Evolutionary conservation across 768 basidiomycete genomes (phyloP).

Genomic region (Termitomyces titanicus): DNA sequence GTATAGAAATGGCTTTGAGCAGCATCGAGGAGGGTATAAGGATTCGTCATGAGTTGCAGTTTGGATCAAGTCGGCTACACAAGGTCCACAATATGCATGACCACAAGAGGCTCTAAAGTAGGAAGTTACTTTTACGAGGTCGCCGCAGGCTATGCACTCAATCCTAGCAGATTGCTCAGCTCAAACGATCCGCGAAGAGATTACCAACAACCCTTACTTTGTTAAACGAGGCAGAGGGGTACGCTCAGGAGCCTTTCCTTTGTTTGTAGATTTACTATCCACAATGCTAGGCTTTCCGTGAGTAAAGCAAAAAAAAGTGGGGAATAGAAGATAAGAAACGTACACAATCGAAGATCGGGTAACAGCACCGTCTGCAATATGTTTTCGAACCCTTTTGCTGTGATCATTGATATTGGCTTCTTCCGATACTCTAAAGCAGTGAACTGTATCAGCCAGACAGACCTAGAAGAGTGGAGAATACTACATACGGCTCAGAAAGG

Average conservation of each 20-base stretch:
- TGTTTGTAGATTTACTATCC: neutral
- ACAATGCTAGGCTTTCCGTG: neutral
- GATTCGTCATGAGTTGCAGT: conserved; percentile 35
- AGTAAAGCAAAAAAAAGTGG: neutral
- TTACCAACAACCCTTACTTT: neutral
- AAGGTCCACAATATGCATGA: conserved; percentile 33
- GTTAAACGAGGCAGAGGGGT: neutral
- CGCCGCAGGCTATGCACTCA: conserved; percentile 15
- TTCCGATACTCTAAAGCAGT: neutral
- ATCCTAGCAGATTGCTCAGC: neutral
- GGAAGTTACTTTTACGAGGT: neutral
- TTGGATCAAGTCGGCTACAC: conserved; percentile 29
- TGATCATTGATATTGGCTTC: neutral
- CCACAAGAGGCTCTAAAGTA: conserved; percentile 29
- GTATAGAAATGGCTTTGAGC: conserved; percentile 24
- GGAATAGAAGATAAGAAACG: neutral
- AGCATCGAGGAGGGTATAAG: conserved; percentile 39
- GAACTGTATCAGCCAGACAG: neutral
- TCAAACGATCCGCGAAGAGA: neutral
- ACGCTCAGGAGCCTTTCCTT: neutral
- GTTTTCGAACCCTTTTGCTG: neutral
- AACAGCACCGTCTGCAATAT: neutral
- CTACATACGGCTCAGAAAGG: conserved; percentile 7
- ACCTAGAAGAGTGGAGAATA: neutral
- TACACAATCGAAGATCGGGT: neutral